Evolutionary conservation across 1,284 basidiomycete genomes (phyloP), one percentile per base, ranked within the genome.

Genomic region (Pseudozyma tsukubaensis): DNA sequence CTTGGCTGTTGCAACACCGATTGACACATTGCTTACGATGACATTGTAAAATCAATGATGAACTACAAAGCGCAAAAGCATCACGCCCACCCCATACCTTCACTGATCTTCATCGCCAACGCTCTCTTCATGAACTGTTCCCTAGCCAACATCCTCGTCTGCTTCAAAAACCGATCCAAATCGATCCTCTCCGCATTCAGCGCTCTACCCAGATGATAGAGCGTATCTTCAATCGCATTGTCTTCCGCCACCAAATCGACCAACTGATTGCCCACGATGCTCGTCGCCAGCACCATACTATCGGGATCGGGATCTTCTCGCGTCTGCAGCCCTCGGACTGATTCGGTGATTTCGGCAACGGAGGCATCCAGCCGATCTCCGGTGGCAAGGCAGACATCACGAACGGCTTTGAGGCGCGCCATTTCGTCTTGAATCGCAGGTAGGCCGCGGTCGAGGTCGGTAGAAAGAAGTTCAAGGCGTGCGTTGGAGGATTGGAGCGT

Each of bases 171-270:
- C 21, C 59, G 58, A 9, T 81, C 83, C 48, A 83, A 55, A 39
- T 79, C 72, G 37, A 84, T 67, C 35, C 73, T 75, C 10, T 96
- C 95, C 47, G 92, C 88, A 82, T 96, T 96, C 72, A 99, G 87
- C 3, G 94, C 96, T 61, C 95, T 89, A 61, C 95, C 94, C 54
- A 99, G 89, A 84, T 99, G 95, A 86, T 98, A 99, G 66, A 98
- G 92, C 29, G 96, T 96, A 85, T 99, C 97, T 85, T 97, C 94
- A 79, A 99, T 94, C 0, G 96, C 94, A 78, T 95, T 94, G 85
- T 99, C 97, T 85, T 99, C 97, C n/a, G 97, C 94, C 8, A 97
- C 91, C 21, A 99, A 88, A 83, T 97, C 93, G 74, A 98, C 90
- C 24, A 99, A 87, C 70, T 84, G 83, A 39, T 79, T 79, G 6